Evolutionary conservation across 257 asterid species (phyloP), one percentile per base, ranked within the genome.

Genomic region (Phtheirospermum japonicum): DNA sequence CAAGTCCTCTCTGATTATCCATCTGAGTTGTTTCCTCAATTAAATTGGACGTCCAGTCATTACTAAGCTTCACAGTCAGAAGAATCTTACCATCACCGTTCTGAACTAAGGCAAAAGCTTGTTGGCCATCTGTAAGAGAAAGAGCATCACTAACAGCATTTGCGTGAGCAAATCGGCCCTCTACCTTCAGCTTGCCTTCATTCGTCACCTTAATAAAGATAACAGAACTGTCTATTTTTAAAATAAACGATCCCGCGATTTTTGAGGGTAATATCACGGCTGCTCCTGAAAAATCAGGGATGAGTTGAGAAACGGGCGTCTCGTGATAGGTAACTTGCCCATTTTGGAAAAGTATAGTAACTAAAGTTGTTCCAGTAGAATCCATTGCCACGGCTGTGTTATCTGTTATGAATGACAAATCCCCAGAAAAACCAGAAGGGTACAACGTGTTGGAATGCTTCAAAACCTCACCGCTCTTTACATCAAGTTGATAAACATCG

Each of bases 351-450:
- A 37, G 46, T 61, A 89, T 19, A 28, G 82, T 65, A 37, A 89
- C 92, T 83, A 93, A 66, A 43, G 46, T 66, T 20, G 87, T 76
- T 71, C 88, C 80, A 67, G 91, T 67, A 67, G 94, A 80, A 85
- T 89, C 99, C 66, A 87, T 70, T 23, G 86, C 82, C 73, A 85
- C 89, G 43, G 86, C 95, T 58, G 73, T 77, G 71, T 74, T 75
- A 52, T 82, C 86, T 46, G 85, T 56, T 61, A 84, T 75, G 66
- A 87, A 67, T 61, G 88, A 82, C 69, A 93, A 66, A 60, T 83
- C 96, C 66, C 99, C 97, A 76, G 94, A 87, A 75, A 85, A 87
- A 32, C 91, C 85, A 66, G 85, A 69, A 55, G 91, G 76, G 54
- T 80, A 75, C 28, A 71, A 62, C 77, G 60, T 69, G 68, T 59